Base-by-base conservation (phyloP, 495 filamentous ascomycete species). In the Collariella sp. region DNA sequence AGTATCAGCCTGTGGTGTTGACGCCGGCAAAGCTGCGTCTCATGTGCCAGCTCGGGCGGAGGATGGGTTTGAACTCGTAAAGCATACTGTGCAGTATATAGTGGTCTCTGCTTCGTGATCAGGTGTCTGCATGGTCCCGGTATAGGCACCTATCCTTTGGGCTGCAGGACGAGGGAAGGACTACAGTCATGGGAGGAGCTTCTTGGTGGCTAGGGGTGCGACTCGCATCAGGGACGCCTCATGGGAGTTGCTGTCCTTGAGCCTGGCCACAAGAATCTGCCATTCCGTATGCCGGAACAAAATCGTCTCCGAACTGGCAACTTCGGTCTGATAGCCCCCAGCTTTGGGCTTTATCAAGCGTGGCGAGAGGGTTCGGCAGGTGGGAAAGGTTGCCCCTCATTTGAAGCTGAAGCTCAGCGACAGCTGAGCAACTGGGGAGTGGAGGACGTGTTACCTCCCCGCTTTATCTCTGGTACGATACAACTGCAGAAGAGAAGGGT, bases 21-120 rank as follows among this genome's bases (percentile, higher is more conserved):
- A 16, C 16, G 10, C n/a, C 23, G 20, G n/a, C 19, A 2, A 20
- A 23, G 41, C n/a, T 41, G 20, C 24, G 12, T 2, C 13, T 20
- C 16, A n/a, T n/a, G 29, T 39, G 7, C 22, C 3, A 50, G 40
- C 34, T 34, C n/a, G 40, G 34, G 36, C 22, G 10, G 13, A 22
- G 11, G 26, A 13, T 41, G 47, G 58, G 51, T 45, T 22, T 60
- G 57, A 52, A 62, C 52, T 62, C 63, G 67, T 67, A 69, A 66
- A 66, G 65, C 67, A 52, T 61, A 61, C 62, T 44, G 53, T 61
- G 61, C 57, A 61, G 61, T 69, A 67, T 69, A 64, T 67, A 69
- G 65, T 64, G 54, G 56, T 62, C 29, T 49, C 42, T 51, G 41
- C 42, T 57, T 59, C 58, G 52, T 59, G 56, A 65, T 54, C 47